Evolutionary conservation across 163 green algal genomes (phyloP), one percentile per base, ranked within the genome.

Genomic region (Scenedesmus sp.): DNA sequence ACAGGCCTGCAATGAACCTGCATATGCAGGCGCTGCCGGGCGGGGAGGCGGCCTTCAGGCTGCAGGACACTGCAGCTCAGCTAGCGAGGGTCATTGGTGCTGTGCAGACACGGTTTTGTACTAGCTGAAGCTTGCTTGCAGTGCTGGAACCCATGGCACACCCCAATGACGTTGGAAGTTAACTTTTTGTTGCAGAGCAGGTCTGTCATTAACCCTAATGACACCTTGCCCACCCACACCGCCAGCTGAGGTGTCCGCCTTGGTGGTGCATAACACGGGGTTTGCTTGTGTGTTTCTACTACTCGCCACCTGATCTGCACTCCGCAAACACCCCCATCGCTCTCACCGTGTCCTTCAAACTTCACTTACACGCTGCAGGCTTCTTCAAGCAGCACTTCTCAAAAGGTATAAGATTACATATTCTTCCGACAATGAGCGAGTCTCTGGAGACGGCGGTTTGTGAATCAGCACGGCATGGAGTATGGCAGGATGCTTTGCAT

Each of bases 1-100:
- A 18, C 55, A 9, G 82, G 46, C 3, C 26, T 93, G 26, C 56
- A 90, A 46, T 46, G 90, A 93, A 60, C 34, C 90, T 2, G 90
- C 73, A 8, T 74, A 93, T 62, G 26, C 56, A 74, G 84, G 84
- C 26, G 34, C 34, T 46, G 34, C 34, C 34, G 34, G 34, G 34
- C 34, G 34, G 34, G 0, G 34, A 46, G 34, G 34, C 34, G 34
- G 34, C 34, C 34, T 46, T 46, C 34, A 46, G 34, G 34, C 57
- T 93, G 74, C 12, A 34, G 34, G 62, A 66, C 23, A 56, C 57
- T 26, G 84, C 90, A 34, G 10, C 87, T 70, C 73, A 90, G 84
- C 70, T 93, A 46, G 34, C 34, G 0, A 1, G 34, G 34, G 34
- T 46, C 34, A 46, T 46, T 46, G 34, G 34, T 46, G 34, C 34